Conservation (phyloP, 2,329 filamentous ascomycete species). For the Paecilomyces fulvus region DNA sequence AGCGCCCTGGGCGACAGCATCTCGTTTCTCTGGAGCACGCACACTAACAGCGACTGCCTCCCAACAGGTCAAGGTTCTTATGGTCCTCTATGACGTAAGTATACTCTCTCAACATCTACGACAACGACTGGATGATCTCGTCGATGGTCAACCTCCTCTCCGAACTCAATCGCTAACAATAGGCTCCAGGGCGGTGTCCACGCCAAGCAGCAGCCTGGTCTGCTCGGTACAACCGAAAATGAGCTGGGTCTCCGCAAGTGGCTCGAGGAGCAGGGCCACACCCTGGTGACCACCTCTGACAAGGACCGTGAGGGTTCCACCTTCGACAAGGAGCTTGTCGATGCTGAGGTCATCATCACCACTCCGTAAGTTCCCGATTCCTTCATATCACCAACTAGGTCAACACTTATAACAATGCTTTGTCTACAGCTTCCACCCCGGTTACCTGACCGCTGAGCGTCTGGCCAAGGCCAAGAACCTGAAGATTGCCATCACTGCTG, state of each 20-base stretch:
- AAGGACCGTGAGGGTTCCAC: conserved; percentile 90
- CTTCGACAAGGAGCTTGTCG: conserved; percentile 92
- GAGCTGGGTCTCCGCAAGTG: conserved; percentile 95
- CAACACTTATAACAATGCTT: not conserved
- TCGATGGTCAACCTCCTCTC: not conserved
- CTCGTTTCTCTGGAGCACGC: conserved; percentile 45
- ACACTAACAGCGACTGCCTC: conserved; percentile 57
- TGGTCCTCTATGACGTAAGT: conserved; percentile 84
- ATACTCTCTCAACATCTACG: not conserved
- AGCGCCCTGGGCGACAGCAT: conserved; percentile 20
- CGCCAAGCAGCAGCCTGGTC: conserved; percentile 75
- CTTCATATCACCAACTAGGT: too few species aligned
- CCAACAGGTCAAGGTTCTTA: conserved; percentile 88
- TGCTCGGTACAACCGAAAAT: conserved; percentile 95
- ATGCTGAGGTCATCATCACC: conserved; percentile 98
- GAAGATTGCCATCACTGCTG: conserved; percentile 92
- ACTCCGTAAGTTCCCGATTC: conserved; percentile 59
- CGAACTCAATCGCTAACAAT: conserved; percentile 11
- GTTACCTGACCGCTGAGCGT: conserved; percentile 93
- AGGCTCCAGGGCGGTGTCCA: conserved; percentile 61
- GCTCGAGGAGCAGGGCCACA: conserved; percentile 96
- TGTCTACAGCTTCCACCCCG: conserved; percentile 76
- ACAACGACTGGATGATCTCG: not conserved
- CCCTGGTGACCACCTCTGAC: conserved; percentile 91
- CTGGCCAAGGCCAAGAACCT: conserved; percentile 98